These are phyloP conservation scores for Colletotrichum aenigma DNA, from an alignment of 2,329 filamentous ascomycete species.

Conservation along the genomic window DNA sequence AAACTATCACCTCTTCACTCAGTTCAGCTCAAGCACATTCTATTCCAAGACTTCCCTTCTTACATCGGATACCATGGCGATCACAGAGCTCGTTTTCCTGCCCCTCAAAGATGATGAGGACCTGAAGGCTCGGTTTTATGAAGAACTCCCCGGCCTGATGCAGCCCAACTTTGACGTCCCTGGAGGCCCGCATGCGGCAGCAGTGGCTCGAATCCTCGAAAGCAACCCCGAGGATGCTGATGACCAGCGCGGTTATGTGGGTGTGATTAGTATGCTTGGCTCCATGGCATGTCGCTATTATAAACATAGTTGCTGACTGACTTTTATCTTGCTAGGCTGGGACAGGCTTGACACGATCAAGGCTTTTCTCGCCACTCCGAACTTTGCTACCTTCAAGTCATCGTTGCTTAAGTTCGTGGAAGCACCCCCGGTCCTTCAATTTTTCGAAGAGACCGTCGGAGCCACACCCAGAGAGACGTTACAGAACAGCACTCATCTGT, in stretches of 20 bases:
- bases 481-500: background rate
- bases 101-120: background rate
- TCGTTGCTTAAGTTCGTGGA: background rate
- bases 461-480: background rate
- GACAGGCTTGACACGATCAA: background rate
- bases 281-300: background rate
- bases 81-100: background rate
- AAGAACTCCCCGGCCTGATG: background rate
- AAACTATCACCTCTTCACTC: background rate
- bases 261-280: background rate
- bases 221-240: background rate
- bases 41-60: too few relatives aligned
- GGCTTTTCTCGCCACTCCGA: background rate
- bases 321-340: background rate
- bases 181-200: background rate
- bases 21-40: background rate
- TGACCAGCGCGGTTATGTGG: background rate
- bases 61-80: background rate
- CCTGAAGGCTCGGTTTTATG: background rate
- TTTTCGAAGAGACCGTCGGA: background rate
- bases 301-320: background rate
- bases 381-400: background rate
- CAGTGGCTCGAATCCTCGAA: background rate
- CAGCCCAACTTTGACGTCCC: background rate
- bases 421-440: background rate